Evolutionary conservation across 2,329 filamentous ascomycete species (phyloP), one percentile per base, ranked within the genome.

Genomic region (Hypoxylon sp.): DNA sequence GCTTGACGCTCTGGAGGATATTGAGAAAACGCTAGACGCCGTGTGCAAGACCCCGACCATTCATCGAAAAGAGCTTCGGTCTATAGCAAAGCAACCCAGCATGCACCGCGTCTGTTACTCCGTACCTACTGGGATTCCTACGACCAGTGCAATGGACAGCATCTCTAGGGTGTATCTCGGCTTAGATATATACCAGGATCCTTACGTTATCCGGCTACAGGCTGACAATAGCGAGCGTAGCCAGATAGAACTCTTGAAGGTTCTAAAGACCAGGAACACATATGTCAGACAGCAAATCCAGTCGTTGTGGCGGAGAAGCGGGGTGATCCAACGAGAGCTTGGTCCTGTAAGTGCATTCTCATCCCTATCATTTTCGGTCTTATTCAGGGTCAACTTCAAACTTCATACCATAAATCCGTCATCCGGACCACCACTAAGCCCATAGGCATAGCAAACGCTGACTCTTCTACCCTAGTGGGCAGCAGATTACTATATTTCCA

Each of bases 11-110:
- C 77, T 94, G 11, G 75, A 83, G 72, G 70, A 73, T 3, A 81
- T 96, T 5, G 92, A 96, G 70, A 63, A 71, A 2, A 90, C 89
- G 35, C 76, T 97, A 38, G 82, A 92, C 70, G 84, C 91, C 1
- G 78, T 84, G 26, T 90, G 88, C 62, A 83, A 81, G 58, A 88
- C 88, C 0, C 92, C 92, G 0, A 88, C 83, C 2, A 67, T 82
- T 1, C 84, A 93, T 68, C 82, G 89, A 1, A 81, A 84, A 10
- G 90, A 95, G 62, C 81, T 96, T 2, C 71, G 90, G n/a, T 77
- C 78, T 15, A 81, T 86, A 65, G 86, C 89, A 2, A 87, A 91
- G 64, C 83, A 78, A n/a, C 92, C 92, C 1, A 69, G 77, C 8
- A 73, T 92, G 27, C 61, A 63, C 1, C 69, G 66, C 9, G 63